Evolutionary conservation across 768 basidiomycete genomes (phyloP), one percentile per base, ranked within the genome.

Genomic region (Pulveroboletus sp.): DNA sequence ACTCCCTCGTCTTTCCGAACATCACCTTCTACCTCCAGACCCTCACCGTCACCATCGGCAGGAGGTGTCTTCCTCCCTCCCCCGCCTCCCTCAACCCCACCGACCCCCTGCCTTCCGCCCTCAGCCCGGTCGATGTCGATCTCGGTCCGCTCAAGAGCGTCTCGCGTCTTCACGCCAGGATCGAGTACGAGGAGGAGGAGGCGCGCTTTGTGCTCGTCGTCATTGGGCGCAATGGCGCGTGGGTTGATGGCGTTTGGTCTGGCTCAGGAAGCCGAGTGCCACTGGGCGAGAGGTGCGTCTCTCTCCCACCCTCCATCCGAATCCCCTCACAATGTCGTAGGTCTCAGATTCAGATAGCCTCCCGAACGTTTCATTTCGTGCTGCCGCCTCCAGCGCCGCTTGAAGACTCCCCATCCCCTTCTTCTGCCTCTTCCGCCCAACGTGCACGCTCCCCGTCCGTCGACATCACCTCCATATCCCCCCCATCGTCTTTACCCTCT

Each of bases 11-110:
- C 68, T 96, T 96, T 65, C 90, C 90, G 27, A 82, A 85, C 67
- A 94, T 93, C 72, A 91, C 91, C 47, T 98, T 96, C 73, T 99
- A 94, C 75, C 88, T 99, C 49, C 90, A 96, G 73, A 97, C 92
- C 19, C 85, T 96, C 55, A 84, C 82, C 34, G 88, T 96, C 59
- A 92, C 92, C 50, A 94, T 99, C 68, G 96, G 96, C 35, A 82
- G 96, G 36, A 81, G 92, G 56, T 91, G 89, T 64, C 79, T 80
- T 26, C 82, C 83, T 12, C 74, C 80, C 3, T 74, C 84, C 1
- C 83, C 86, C 17, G 60, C 75, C 17, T 64, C 73, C 12, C 70
- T 65, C 39, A 76, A 81, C 10, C 50, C 49, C n/a, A 68, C 77
- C 4, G 83, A 86, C 37, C 66, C 65, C 37, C 54, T 72, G 4